Conservation (phyloP, 2,329 filamentous ascomycete species). For the Seiridium unicorne region DNA sequence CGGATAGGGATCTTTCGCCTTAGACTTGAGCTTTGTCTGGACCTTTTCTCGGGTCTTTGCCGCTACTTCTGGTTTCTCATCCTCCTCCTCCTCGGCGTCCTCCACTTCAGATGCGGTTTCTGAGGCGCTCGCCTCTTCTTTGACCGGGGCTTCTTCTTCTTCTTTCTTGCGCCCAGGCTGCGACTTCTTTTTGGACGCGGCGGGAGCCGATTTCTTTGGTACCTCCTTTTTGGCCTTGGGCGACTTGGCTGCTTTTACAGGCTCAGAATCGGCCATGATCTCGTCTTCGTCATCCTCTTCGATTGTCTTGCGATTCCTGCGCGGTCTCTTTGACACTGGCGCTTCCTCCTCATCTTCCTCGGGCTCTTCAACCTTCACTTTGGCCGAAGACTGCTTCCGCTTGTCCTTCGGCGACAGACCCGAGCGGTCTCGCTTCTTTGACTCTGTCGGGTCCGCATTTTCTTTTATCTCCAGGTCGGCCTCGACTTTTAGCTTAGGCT, state of each 20-base stretch:
- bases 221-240: conserved; percentile 21
- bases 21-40: conserved; percentile 70
- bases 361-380: conserved; percentile 27
- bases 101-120: conserved; percentile 48
- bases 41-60: conserved; percentile 78
- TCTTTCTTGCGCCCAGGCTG: conserved; percentile 22
- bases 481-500: conserved; percentile 19
- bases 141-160: conserved; percentile 31
- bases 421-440: conserved; percentile 44
- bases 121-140: conserved; percentile 41
- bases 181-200: conserved; percentile 19
- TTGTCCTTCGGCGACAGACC: conserved; percentile 19
- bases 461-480: conserved; percentile 30
- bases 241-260: conserved; percentile 26
- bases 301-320: conserved; percentile 44
- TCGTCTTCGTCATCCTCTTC: conserved; percentile 52
- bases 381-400: conserved; percentile 23
- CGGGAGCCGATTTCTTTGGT: conserved; percentile 15
- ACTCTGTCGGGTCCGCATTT: conserved; percentile 37
- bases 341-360: conserved; percentile 31
- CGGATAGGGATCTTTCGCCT: conserved; percentile 78
- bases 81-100: conserved; percentile 50
- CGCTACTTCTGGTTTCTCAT: conserved; percentile 67
- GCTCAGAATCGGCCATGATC: conserved; percentile 29
- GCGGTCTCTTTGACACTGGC: conserved; percentile 29